Base-by-base conservation (phyloP, 2,329 filamentous ascomycete genomes). In the Neopestalotiopsis sp. region DNA sequence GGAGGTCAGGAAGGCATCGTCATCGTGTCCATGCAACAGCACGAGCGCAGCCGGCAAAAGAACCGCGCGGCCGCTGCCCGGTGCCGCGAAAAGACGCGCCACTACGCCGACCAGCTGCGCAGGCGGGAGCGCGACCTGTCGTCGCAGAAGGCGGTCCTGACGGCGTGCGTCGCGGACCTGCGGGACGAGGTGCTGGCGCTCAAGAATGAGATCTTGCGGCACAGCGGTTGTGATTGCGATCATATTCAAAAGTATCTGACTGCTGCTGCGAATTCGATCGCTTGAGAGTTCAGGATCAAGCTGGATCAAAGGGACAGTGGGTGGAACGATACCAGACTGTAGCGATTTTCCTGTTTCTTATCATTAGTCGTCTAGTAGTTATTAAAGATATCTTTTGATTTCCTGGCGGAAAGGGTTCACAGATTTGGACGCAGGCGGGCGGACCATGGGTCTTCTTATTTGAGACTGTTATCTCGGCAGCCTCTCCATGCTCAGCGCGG, bases 71-170 rank as follows among this genome's bases (percentile, higher is more conserved):
- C 77, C 0, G 78, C 78, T 0, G 76, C 71, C 34, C 75, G 75
- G 58, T 79, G 75, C 72, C 74, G 78, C 9, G 75, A 73, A 30
- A 79, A 78, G 67, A 74, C 74, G 12, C 77, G 76, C 59, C 72
- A 73, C 1, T 74, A 74, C 9, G 68, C 71, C 9, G 70, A 70
- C 7, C 71, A 75, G 30, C 71, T 79, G 9, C 72, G 77, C 66
- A 72, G 73, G 30, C 68, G 73, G 7, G 75, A 75, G 63, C 65
- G 68, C 3, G 68, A 66, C 1, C 66, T 72, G 17, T 68, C 70
- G 17, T 56, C 65, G 9, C 70, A 72, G 63, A 71, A 71, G 38
- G 62, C 68, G 3, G 52, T 65, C 14, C 73, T 80, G 3, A 49
- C 69, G 17, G 71, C 71, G 1, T 66, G 71, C 49, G 75, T 68